Base-by-base conservation (phyloP, 768 basidiomycete genomes). In the Sarcomyxa edulis region DNA sequence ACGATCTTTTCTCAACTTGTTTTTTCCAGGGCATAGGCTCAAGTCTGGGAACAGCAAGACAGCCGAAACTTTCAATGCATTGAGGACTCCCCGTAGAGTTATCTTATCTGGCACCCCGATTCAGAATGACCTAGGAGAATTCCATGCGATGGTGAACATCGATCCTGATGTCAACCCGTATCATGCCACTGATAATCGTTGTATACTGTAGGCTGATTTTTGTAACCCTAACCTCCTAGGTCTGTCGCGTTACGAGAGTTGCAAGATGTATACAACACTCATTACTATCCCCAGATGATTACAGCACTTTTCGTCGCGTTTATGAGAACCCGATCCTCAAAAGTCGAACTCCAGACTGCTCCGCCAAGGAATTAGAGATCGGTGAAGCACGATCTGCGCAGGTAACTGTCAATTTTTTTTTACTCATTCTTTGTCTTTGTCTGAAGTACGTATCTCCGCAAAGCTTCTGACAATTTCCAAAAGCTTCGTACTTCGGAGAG, bases 41-140 rank as follows among this genome's bases (percentile, higher is more conserved):
- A 98, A 97, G 53, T 92, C 92, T 7, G 81, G 90, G 4, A 86
- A 81, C 46, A 89, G 84, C 50, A 95, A 97, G 64, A 95, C 92
- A 0, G 84, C 84, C 2, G 72, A 75, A 33, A 87, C 93, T 75
- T 89, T 99, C 52, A 80, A 83, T 36, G 71, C 74, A 4, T 64
- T 99, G 20, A 71, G 72, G 33, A 91, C 90, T 2, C 73, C 71
- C 8, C 70, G 89, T 16, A 66, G 95, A 25, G 72, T 97, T 45
- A 94, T 99, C 25, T 68, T 99, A 3, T 93, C 93, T 1, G 96
- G 96, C 22, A 99, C 96, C 1, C 96, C 96, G 1, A 88, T 99
- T 28, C 96, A 98, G 57, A 99, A 99, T 59, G 91, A 97, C 56
- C 62, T 99, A 20, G 69, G 84, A 46, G 96, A 99, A 59, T 95